Evolutionary conservation across 805 yeast species (phyloP).

Genomic region (Isabelozyma pseudorhagii): DNA sequence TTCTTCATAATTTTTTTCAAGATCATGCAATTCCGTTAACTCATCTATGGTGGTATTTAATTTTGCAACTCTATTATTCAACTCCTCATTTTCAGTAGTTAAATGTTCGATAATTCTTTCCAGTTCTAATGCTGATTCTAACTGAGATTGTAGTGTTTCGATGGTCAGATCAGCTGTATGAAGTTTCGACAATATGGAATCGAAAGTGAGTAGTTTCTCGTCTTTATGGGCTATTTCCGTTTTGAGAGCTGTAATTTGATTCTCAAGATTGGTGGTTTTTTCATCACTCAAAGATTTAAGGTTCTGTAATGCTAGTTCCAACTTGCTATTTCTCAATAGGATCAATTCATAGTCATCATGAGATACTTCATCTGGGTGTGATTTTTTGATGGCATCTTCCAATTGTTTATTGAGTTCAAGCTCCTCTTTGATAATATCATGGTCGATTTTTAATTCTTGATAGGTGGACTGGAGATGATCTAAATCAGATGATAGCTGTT

Average conservation of each 20-base stretch:
- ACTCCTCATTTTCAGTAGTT: conserved; percentile 31
- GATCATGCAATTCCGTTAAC: conserved; percentile 45
- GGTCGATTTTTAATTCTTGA: conserved; percentile 25
- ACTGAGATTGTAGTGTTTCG: conserved; percentile 23
- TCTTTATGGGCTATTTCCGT: conserved; percentile 1
- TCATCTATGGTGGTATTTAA: conserved; percentile 41
- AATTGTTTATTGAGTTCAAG: conserved; percentile 33
- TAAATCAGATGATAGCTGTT: conserved; percentile 21
- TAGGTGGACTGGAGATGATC: conserved; percentile 24
- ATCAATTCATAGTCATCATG: conserved; percentile 18
- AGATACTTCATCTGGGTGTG: conserved; percentile 6
- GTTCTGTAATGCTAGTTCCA: conserved; percentile 41
- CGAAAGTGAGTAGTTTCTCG: conserved; percentile 17
- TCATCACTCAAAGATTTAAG: conserved; percentile 23
- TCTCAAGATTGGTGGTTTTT: conserved; percentile 18
- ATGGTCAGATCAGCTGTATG: conserved; percentile 20
- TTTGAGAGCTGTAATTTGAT: conserved; percentile 14
- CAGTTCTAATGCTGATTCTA: conserved; percentile 34
- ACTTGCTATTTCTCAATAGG: conserved; percentile 28
- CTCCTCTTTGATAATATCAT: conserved; percentile 32
- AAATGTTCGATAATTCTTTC: conserved; percentile 32
- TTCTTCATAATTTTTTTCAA: conserved; percentile 51
- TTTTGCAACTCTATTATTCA: conserved; percentile 26
- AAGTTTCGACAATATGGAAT: conserved; percentile 27
- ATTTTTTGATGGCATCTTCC: conserved; percentile 25